Base-by-base conservation (phyloP, 768 basidiomycete species). In the Butyriboletus loyo region DNA sequence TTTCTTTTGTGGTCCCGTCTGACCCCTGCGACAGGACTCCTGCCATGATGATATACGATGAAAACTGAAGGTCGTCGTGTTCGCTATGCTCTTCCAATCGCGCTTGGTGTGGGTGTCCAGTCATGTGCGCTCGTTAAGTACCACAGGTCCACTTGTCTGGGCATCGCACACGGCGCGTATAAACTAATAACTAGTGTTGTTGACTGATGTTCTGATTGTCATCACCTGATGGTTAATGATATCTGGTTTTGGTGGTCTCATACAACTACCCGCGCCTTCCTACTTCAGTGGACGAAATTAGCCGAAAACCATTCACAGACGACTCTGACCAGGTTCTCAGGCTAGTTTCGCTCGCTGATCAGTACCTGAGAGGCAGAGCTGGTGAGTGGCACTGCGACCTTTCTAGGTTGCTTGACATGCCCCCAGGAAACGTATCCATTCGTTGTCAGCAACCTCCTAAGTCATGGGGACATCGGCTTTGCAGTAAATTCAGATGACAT, bases 41-140 rank as follows among this genome's bases (percentile, higher is more conserved):
- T 21, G 56, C 50, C 7, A 4, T 17, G 24, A 37, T 58, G 7
- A 42, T 56, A 52, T 56, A 51, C 14, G 41, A 51, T 28, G 41
- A 51, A 5, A 25, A 15, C 32, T 57, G 44, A 56, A 17, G 35
- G 30, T 17, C 14, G 8, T 28, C 25, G 21, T 40, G 13, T 8
- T 27, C 19, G 11, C 5, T 19, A n/a, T n/a, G 7, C 15, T 22
- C 35, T 24, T 27, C 28, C 24, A 4, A 35, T 37, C 7, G 14
- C 8, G 15, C 15, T 24, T 27, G 34, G 35, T 52, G 34, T 21
- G 10, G 7, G 52, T 27, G 24, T 5, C 32, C 25, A 22, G 31
- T 4, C 38, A 27, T 1, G 51, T 11, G 15, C 1, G 10, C 48
- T 14, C 11, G 48, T 32, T 39, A n/a, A n/a, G n/a, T n/a, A 8